Evolutionary conservation across 2,329 filamentous ascomycete species (phyloP).

Genomic region (Exophiala oligosperma): DNA sequence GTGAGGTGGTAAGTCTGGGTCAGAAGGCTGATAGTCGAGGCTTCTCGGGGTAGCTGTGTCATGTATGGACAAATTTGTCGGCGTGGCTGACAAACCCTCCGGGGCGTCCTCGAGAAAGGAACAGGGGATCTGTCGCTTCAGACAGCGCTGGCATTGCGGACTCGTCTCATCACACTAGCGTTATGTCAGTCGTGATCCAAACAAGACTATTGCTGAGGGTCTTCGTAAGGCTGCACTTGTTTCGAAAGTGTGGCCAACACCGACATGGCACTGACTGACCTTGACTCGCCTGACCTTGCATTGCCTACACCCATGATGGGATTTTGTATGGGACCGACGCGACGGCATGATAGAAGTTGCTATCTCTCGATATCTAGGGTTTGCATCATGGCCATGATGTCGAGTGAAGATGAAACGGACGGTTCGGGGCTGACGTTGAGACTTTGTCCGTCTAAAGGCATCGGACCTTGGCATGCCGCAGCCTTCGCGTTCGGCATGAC

Average conservation of each 20-base stretch:
- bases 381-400: background rate
- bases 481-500: background rate
- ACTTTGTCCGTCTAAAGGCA: background rate
- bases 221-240: background rate
- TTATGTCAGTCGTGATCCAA: background rate
- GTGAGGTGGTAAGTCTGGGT: slow-evolving; percentile 12
- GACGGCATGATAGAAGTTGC: slow-evolving; percentile 25
- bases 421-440: background rate
- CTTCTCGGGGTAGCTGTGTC: slow-evolving; percentile 22
- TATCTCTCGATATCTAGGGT: background rate
- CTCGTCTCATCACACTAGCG: slow-evolving; percentile 28
- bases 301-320: slow-evolving; percentile 30
- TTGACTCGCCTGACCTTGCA: slow-evolving; percentile 31
- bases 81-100: slow-evolving; percentile 18
- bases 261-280: slow-evolving; percentile 23
- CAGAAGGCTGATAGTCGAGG: slow-evolving; percentile 18
- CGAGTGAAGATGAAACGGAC: no score
- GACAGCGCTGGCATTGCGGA: slow-evolving; percentile 29
- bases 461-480: background rate
- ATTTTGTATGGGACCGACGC: slow-evolving; percentile 30
- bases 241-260: background rate
- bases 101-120: slow-evolving; percentile 27
- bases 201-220: background rate
- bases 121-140: slow-evolving; percentile 29
- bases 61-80: slow-evolving; percentile 9